Evolutionary conservation across 1,284 basidiomycete species (phyloP).

Genomic region (Melampsora abietis-canadensis): DNA sequence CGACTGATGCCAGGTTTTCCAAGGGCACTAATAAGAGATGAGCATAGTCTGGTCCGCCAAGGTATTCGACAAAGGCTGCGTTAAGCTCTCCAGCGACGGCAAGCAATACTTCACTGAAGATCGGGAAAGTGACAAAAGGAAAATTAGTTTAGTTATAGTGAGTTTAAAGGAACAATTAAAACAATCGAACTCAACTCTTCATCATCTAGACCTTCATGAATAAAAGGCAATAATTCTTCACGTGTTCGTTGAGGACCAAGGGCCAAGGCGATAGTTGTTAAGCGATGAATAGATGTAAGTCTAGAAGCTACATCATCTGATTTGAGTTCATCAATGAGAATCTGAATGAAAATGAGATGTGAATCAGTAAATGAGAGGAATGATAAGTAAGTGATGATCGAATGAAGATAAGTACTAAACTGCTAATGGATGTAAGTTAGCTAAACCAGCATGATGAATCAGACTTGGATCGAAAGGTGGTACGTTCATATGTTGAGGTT

Average conservation of each 20-base stretch:
- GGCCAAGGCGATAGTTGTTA: slow-evolving; percentile 96
- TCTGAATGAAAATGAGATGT: slow-evolving; percentile 38
- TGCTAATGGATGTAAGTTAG: slow-evolving; percentile 35
- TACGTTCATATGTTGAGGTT: slow-evolving; percentile 33
- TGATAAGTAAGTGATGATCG: neutral
- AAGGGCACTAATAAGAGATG: slow-evolving; percentile 87
- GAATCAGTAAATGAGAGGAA: neutral
- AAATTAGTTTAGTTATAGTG: neutral
- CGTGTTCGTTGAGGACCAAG: slow-evolving; percentile 91
- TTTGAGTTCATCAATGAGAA: slow-evolving; percentile 90
- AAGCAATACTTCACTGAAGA: slow-evolving; percentile 72
- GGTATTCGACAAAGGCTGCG: slow-evolving; percentile 76
- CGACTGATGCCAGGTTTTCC: slow-evolving; percentile 92
- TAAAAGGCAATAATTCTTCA: slow-evolving; percentile 92
- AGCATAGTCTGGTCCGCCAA: slow-evolving; percentile 84
- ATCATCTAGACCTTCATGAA: slow-evolving; percentile 96
- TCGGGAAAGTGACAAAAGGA: neutral
- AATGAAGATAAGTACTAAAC: neutral
- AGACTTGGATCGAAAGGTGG: slow-evolving; percentile 36
- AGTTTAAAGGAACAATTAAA: neutral
- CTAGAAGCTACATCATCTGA: slow-evolving; percentile 91
- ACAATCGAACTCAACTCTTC: slow-evolving; percentile 63
- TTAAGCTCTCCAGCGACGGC: slow-evolving; percentile 90
- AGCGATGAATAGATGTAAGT: slow-evolving; percentile 93
- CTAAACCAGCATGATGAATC: slow-evolving; percentile 30